Conservation (phyloP, 257 asterid species). For the Scutellaria galericulata region DNA sequence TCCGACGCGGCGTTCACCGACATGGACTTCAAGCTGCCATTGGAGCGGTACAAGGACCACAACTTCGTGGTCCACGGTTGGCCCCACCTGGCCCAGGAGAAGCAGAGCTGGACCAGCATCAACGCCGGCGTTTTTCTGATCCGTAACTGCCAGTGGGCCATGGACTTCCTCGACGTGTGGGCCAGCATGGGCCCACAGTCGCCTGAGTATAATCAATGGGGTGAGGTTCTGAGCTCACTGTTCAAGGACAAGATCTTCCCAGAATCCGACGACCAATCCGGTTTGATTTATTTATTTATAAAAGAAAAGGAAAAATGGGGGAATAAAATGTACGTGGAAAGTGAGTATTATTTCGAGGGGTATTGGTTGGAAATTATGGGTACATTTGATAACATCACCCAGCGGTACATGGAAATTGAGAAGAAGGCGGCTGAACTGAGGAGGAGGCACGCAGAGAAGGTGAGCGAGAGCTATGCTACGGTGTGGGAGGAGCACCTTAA, state of each 20-base stretch:
- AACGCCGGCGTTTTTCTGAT: slow-evolving; percentile 97
- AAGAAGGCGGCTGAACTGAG: slow-evolving; percentile 47
- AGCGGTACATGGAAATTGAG: slow-evolving; percentile 57
- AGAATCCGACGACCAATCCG: slow-evolving; percentile 93
- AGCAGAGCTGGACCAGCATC: slow-evolving; percentile 85
- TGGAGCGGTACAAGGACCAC: slow-evolving; percentile 61
- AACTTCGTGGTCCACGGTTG: slow-evolving; percentile 93
- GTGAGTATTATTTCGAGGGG: slow-evolving; percentile 79
- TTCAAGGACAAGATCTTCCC: slow-evolving; percentile 73
- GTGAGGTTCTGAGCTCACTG: slow-evolving; percentile 48
- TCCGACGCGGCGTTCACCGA: slow-evolving; percentile 98
- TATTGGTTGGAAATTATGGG: slow-evolving; percentile 91
- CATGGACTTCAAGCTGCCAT: slow-evolving; percentile 82
- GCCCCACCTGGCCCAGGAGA: slow-evolving; percentile 55
- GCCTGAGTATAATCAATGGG: slow-evolving; percentile 77
- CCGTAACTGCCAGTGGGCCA: slow-evolving; percentile 87
- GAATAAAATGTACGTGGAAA: slow-evolving; percentile 65
- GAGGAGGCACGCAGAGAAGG: slow-evolving; percentile 82
- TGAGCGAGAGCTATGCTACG: slow-evolving; percentile 57
- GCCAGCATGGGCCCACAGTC: slow-evolving; percentile 94
- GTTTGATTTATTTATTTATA: slow-evolving; percentile 60
- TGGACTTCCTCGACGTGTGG: slow-evolving; percentile 87
- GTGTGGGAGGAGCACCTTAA: slow-evolving; percentile 75
- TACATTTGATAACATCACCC: slow-evolving; percentile 56
- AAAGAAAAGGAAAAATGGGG: slow-evolving; percentile 82